Evolutionary conservation across 2,329 filamentous ascomycete species (phyloP), one percentile per base, ranked within the genome.

Genomic region (Cladorrhinum sp.): DNA sequence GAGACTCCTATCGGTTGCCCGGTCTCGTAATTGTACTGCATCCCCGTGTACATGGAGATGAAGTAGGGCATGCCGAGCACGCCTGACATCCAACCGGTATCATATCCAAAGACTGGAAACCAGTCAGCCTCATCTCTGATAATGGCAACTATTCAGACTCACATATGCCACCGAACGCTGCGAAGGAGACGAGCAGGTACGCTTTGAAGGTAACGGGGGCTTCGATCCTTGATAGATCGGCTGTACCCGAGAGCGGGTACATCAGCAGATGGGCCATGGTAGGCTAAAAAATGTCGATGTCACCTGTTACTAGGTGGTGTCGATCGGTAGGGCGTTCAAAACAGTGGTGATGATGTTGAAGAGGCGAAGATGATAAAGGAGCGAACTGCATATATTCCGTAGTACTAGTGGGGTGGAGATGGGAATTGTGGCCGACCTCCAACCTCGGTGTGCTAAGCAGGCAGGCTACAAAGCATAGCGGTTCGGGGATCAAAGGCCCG

Each of bases 101-200:
- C 83, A 68, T 83, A 85, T 60, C 82, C 83, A 68, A 85, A 85
- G 71, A 84, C 67, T 69, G 56, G 23, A 0, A n/a, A 27, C 6
- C 2, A n/a, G 61, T 62, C 53, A 54, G 49, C 36, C 38, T 53
- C 53, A 24, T 25, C 3, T 9, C 51, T n/a, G 13, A 24, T 38
- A 18, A 29, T 18, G 10, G 18, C n/a, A 5, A 13, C 16, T 20
- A 25, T n/a, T n/a, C 4, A 50, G 8, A 62, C 68, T 64, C 61
- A 69, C 68, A 81, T 68, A 85, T 82, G 70, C 82, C 83, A 67
- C 82, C 83, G 69, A 85, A 85, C 41, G 83, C 80, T 18, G 83
- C 83, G 68, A 85, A 85, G 60, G 81, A 82, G 68, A 82, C 85
- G 75, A 85, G 81, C 36, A 85, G 65, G 71, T 85, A 85, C 12